Evolutionary conservation across 306 rosid species (phyloP).

Genomic region (Fragaria ananassa): DNA sequence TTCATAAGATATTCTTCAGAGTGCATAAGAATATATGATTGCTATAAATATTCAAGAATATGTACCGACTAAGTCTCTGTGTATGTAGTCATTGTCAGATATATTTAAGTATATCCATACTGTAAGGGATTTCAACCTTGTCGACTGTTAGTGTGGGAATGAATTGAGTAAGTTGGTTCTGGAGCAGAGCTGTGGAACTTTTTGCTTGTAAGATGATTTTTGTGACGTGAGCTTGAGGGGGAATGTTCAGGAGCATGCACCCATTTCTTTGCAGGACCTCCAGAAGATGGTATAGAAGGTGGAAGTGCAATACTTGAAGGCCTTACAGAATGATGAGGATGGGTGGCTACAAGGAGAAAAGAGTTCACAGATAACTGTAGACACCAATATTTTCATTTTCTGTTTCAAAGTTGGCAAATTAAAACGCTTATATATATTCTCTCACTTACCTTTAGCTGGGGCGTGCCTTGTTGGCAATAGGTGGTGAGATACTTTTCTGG

Average conservation of each 20-base stretch:
- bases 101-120: neutral
- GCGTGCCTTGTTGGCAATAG: neutral
- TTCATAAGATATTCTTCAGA: conserved; percentile 5
- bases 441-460: conserved; percentile 19
- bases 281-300: conserved; percentile 45
- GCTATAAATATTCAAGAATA: conserved; percentile 17
- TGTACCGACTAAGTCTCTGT: neutral
- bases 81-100: neutral
- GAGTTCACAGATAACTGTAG: conserved; percentile 1
- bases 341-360: conserved; percentile 36
- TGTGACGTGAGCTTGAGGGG: conserved; percentile 42
- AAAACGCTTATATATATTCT: neutral
- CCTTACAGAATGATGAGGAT: conserved; percentile 28
- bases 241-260: conserved; percentile 38
- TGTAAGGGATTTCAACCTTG: conserved; percentile 42
- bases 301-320: conserved; percentile 51
- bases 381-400: conserved; percentile 9
- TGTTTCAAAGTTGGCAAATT: conserved; percentile 12
- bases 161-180: conserved; percentile 35
- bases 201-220: conserved; percentile 35
- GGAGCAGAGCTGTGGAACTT: conserved; percentile 39
- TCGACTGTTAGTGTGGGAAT: conserved; percentile 41
- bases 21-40: conserved; percentile 4
- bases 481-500: neutral
- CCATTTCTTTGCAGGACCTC: conserved; percentile 44